Evolutionary conservation across 169 alveolate genomes (phyloP).

Genomic region (Babesia divergens): DNA sequence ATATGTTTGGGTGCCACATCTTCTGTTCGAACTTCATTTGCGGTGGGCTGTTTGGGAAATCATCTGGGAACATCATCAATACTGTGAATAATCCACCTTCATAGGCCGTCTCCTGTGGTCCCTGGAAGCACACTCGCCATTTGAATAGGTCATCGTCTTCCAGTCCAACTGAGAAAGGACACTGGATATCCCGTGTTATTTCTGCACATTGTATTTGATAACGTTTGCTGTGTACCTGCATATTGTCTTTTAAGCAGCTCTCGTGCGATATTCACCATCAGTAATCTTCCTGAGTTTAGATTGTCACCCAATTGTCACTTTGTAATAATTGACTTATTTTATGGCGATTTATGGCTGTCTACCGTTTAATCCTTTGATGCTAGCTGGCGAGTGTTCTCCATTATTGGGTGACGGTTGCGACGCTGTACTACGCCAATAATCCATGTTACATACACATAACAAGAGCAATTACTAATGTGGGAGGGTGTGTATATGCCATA

Average conservation of each 20-base stretch:
- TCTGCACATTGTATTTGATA: conserved; percentile 49
- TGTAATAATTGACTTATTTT: neutral
- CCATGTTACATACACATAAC: too few species aligned
- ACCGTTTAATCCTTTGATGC: neutral
- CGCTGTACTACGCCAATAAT: too few species aligned
- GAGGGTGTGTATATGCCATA: too few species aligned
- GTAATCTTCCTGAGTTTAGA: too few species aligned
- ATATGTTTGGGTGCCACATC: conserved; percentile 97
- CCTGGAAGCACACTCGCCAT: conserved; percentile 95
- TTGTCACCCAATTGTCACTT: too few species aligned
- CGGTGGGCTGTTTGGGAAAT: conserved; percentile 97
- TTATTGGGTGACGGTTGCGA: too few species aligned
- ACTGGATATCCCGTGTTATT: conserved; percentile 80
- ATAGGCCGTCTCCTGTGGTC: conserved; percentile 94
- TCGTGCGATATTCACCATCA: conserved; percentile 48
- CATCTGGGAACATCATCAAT: conserved; percentile 91
- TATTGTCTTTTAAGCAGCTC: conserved; percentile 45
- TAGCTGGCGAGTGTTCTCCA: too few species aligned
- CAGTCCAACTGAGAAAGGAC: conserved; percentile 93
- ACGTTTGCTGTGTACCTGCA: neutral
- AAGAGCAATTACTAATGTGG: too few species aligned
- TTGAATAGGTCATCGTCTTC: conserved; percentile 90
- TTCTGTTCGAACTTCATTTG: conserved; percentile 93
- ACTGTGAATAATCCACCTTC: conserved; percentile 97
- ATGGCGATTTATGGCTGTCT: too few species aligned